These are phyloP conservation scores for Ogataea methylovora DNA, from an alignment of 805 yeast genomes.

Conservation along the genomic window DNA sequence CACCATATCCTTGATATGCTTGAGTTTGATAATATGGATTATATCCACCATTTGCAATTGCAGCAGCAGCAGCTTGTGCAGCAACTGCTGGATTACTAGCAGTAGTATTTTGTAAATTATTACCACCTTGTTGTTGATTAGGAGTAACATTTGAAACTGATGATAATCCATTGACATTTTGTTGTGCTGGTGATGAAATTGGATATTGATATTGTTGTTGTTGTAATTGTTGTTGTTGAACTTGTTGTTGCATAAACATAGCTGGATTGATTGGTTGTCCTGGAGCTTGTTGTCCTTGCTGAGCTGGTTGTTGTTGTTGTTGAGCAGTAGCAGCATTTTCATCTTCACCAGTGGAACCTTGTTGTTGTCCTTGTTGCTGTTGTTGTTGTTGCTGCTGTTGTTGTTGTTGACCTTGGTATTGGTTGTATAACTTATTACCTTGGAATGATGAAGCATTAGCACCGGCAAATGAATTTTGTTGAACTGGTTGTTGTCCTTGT, in stretches of 20 bases:
- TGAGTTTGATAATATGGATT: slow-evolving; percentile 17
- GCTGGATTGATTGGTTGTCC: slow-evolving; percentile 10
- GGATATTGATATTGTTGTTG: slow-evolving; percentile 2
- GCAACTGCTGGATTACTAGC: slow-evolving; percentile 2
- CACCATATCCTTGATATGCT: not conserved
- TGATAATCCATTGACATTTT: not conserved
- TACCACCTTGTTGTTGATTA: slow-evolving; percentile 1
- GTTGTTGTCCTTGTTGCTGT: slow-evolving; percentile 7
- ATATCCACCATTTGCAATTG: slow-evolving; percentile 10
- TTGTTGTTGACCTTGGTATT: slow-evolving; percentile 16
- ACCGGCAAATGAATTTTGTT: slow-evolving; percentile 11
- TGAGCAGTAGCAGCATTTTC: slow-evolving; percentile 5
- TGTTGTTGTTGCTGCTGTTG: slow-evolving; percentile 1
- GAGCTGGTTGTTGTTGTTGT: slow-evolving; percentile 3
- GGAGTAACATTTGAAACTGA: not conserved
- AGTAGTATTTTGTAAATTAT: not conserved
- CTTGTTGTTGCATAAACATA: slow-evolving; percentile 15
- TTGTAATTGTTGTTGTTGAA: slow-evolving; percentile 10
- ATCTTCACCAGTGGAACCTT: too few species aligned
- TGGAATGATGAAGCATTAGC: slow-evolving; percentile 11
- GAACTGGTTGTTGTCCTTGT: not conserved
- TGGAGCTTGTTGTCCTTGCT: slow-evolving; percentile 5
- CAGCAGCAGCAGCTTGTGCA: slow-evolving; percentile 8
- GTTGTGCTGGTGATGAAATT: slow-evolving; percentile 1
- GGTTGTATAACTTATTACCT: slow-evolving; percentile 18